These are phyloP conservation scores for Breynia disticha DNA, from an alignment of 441 rosid genomes.

Conservation along the genomic window DNA sequence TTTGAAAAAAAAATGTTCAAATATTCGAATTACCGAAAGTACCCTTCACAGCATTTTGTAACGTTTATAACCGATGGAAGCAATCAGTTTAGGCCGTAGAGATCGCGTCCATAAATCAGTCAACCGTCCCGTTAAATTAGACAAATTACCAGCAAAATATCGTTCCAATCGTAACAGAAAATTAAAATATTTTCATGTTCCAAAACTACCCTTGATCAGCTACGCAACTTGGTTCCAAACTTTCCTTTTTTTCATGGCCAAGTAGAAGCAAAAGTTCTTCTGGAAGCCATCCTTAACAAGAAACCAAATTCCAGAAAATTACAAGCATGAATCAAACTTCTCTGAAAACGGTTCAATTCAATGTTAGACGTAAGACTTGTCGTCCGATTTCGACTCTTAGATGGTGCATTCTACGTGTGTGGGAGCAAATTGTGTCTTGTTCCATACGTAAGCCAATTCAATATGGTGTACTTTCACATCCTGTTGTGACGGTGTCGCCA, in stretches of 20 bases:
- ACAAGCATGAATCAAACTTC: constrained; percentile 17
- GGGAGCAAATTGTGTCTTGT: constrained; percentile 36
- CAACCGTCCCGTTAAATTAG: constrained; percentile 27
- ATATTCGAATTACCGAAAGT: too few relatives aligned
- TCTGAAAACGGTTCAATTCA: constrained; percentile 23
- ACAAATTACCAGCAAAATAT: too few relatives aligned
- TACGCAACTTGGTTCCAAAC: too few relatives aligned
- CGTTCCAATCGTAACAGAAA: too few relatives aligned
- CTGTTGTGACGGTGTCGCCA: constrained; percentile 8
- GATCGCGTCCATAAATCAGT: constrained; percentile 9
- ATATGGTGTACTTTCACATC: constrained; percentile 31
- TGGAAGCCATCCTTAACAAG: too few relatives aligned
- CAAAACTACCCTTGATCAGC: too few relatives aligned
- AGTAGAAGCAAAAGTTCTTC: too few relatives aligned
- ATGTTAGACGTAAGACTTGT: constrained; percentile 30
- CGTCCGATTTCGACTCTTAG: constrained; percentile 44
- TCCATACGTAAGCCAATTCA: constrained; percentile 40
- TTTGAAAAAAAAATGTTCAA: too few relatives aligned
- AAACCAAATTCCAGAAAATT: background rate
- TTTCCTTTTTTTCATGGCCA: too few relatives aligned
- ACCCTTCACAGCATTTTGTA: background rate
- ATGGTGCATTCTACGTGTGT: constrained; percentile 40
- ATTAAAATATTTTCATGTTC: too few relatives aligned
- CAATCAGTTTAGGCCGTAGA: constrained; percentile 8
- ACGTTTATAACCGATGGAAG: constrained; percentile 1